Evolutionary conservation across 1,139 yeast species (phyloP).

Genomic region (Saccharomycopsis hybrid): DNA sequence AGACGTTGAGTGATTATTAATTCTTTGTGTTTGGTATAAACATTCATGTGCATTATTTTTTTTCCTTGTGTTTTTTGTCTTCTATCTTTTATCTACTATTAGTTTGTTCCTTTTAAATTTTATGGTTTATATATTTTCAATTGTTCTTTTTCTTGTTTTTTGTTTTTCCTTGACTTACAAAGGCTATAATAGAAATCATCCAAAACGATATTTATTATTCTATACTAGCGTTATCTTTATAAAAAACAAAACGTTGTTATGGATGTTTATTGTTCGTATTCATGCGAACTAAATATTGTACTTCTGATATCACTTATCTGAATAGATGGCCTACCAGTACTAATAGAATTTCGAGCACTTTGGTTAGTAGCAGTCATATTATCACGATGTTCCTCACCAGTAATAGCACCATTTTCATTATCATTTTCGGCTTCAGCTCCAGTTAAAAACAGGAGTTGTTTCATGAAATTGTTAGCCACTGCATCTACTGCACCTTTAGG

Average conservation of each 20-base stretch:
- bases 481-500: constrained; percentile 47
- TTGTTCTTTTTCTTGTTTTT: too few species aligned
- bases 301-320: neutral
- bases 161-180: too few species aligned
- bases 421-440: neutral
- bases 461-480: constrained; percentile 42
- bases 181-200: too few species aligned
- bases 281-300: neutral
- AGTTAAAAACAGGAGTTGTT: constrained; percentile 30
- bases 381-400: neutral
- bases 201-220: too few species aligned
- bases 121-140: too few species aligned
- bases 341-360: neutral
- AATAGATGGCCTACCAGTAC: neutral
- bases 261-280: neutral
- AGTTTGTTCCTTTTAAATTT: neutral
- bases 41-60: neutral
- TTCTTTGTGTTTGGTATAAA: neutral
- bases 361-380: neutral
- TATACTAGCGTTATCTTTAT: too few species aligned
- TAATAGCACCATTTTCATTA: neutral
- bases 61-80: neutral
- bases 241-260: neutral
- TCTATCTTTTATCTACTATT: neutral
- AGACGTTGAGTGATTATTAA: constrained; percentile 2